Conservation (phyloP, 1,284 basidiomycete genomes). For the Gymnopus androsaceus region DNA sequence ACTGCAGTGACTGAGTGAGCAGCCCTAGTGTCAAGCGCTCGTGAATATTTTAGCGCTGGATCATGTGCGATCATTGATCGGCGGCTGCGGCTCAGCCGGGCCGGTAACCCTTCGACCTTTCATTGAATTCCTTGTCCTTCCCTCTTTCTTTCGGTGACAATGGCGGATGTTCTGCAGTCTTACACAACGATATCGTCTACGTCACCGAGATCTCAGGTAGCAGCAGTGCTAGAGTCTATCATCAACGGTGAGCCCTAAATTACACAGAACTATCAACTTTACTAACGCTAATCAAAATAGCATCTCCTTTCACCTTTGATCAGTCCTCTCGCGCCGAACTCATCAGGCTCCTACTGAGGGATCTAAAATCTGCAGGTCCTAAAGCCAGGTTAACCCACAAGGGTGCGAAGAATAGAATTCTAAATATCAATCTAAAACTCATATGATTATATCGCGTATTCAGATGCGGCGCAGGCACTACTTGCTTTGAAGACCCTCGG, state of each 20-base stretch:
- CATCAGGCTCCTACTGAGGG: conserved; percentile 53
- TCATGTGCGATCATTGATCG: too few species aligned
- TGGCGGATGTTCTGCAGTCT: conserved; percentile 37
- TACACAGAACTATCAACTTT: background rate
- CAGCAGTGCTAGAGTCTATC: conserved; percentile 49
- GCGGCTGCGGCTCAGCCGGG: too few species aligned
- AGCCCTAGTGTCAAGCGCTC: too few species aligned
- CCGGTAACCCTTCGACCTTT: background rate
- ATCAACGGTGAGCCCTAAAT: conserved; percentile 41
- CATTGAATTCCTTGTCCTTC: background rate
- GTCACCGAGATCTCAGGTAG: conserved; percentile 46
- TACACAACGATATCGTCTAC: conserved; percentile 50
- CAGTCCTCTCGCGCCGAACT: conserved; percentile 40
- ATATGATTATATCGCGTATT: conserved; percentile 17
- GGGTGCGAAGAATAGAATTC: conserved; percentile 38
- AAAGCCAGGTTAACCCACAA: conserved; percentile 49
- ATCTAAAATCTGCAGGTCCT: conserved; percentile 45
- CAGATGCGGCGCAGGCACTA: conserved; percentile 66
- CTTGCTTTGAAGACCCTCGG: conserved; percentile 77
- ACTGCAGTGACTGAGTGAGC: too few species aligned
- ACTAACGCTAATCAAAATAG: conserved; percentile 21
- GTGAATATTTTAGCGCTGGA: too few species aligned
- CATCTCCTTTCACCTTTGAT: conserved; percentile 42
- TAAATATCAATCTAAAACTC: conserved; percentile 13
- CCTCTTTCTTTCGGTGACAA: conserved; percentile 18